Base-by-base conservation (phyloP, 768 basidiomycete species). In the Serendipita vermifera region DNA sequence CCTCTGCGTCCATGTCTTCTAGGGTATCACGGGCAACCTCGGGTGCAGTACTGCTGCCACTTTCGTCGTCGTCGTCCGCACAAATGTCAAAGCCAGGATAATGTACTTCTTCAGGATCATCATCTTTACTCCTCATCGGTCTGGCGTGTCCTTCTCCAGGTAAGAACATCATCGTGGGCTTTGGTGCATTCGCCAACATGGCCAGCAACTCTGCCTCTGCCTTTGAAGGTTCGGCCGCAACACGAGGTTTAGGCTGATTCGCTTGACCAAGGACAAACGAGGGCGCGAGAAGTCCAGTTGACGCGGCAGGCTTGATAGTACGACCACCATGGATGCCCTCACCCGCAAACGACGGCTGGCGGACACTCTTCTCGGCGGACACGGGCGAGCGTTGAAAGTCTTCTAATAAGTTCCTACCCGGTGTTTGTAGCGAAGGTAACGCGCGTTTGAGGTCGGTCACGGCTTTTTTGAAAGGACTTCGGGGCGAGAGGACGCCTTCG, bases 1-100 rank as follows among this genome's bases (percentile, higher is more conserved):
- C 39, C 7, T 41, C 39, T n/a, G 39, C 15, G 7, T 41, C 39
- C 15, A 41, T 26, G 7, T 9, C 9, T 2, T 17, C 7, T 41
- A 20, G 17, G 5, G 46, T 7, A 9, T 51, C 46, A 22, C 7
- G 9, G 9, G 7, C 17, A 24, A n/a, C 2, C 7, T 22, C 14
- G 26, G 14, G 46, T 11, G 46, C 46, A 22, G 17, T n/a, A n/a
- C n/a, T n/a, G n/a, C n/a, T n/a, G 17, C 9, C 46, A 13, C n/a
- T 29, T 31, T n/a, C 46, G 39, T 7, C 27, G 22, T 26, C 46
- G 1, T 51, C 46, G 57, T 46, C 39, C 63, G 66, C 20, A 17
- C 38, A 14, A 40, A 56, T 40, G 14, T 38, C 36, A 38, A 56
- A 56, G 6, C 55, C 55, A 6, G 55, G 55, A 39, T 56, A 56